Evolutionary conservation across 1,284 basidiomycete genomes (phyloP), one percentile per base, ranked within the genome.

Genomic region (Microbotryomycetes sp.): DNA sequence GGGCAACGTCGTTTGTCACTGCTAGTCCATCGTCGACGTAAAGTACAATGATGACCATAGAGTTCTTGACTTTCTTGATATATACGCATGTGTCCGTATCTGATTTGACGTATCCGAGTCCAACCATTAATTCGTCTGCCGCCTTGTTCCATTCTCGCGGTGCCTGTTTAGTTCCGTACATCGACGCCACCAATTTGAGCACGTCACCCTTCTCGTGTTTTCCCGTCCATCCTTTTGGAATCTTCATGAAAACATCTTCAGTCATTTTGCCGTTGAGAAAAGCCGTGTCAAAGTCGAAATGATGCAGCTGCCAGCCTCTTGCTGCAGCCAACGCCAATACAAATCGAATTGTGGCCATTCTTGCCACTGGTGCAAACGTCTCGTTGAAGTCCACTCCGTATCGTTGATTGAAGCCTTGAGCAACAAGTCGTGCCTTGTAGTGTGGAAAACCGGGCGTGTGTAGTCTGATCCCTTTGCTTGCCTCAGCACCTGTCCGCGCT

Each of bases 11-110:
- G 52, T 15, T 24, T 11, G 52, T 7, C 29, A 27, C 28, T 24
- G 30, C 52, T 11, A 53, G 52, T 30, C 23, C 52, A 53, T 53
- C 52, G 27, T 53, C 52, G 52, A 53, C 15, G 52, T 53, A 35
- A 16, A 53, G 52, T 9, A 21, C n/a, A 27, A 53, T 18, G 52
- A 26, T 26, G 11, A 53, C n/a, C 11, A 27, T 11, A 11, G 15
- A 13, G 13, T 50, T 27, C 13, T 50, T 23, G n/a, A 21, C n/a
- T 13, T 23, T 11, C 48, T 21, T n/a, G n/a, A 27, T 50, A 23
- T 50, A 50, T 11, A 50, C 11, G 15, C 48, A n/a, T 50, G n/a
- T 11, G 23, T 50, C 48, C 11, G 48, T 23, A n/a, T n/a, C 26
- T 23, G 48, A 21, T 27, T 23, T 11, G 13, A 23, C 48, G 26